Conservation (phyloP, 139 green algal species). For the Picochlorum sp. region DNA sequence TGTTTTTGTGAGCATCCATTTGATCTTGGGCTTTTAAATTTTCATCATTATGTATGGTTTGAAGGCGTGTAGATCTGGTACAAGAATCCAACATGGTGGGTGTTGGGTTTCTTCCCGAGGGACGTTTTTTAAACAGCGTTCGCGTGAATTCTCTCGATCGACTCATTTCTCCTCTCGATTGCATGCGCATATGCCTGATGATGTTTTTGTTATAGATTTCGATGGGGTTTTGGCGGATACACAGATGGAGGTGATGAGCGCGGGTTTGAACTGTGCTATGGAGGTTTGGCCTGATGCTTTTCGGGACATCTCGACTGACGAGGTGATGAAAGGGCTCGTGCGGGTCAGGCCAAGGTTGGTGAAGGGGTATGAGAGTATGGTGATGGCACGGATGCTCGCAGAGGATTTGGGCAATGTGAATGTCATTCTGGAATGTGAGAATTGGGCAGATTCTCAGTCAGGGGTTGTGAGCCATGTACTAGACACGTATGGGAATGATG, state of each 20-base stretch:
- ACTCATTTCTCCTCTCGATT: background rate
- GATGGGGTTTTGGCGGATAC: slow-evolving; percentile 64
- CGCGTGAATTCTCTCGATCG: too few species aligned
- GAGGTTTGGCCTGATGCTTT: slow-evolving; percentile 45
- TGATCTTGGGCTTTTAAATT: too few species aligned
- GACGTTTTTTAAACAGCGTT: too few species aligned
- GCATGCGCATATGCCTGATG: slow-evolving; percentile 7
- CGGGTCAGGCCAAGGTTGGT: slow-evolving; percentile 48
- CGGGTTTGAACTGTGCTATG: slow-evolving; percentile 32
- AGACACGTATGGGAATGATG: slow-evolving; percentile 7
- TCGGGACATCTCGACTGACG: background rate
- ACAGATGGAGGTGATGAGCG: slow-evolving; percentile 44
- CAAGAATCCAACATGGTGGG: too few species aligned
- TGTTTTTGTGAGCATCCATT: too few species aligned
- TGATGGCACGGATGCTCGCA: slow-evolving; percentile 52
- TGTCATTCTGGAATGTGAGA: slow-evolving; percentile 14
- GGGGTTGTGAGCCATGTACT: slow-evolving; percentile 33
- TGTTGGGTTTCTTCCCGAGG: too few species aligned
- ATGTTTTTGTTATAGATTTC: slow-evolving; percentile 65
- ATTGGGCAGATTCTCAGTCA: slow-evolving; percentile 28
- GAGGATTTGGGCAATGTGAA: slow-evolving; percentile 25
- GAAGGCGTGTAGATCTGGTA: too few species aligned
- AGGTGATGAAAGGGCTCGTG: slow-evolving; percentile 17
- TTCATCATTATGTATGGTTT: too few species aligned
- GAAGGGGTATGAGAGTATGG: slow-evolving; percentile 47